These are phyloP conservation scores for Alternaria postmessia DNA, from an alignment of 2,329 filamentous ascomycete species.

Conservation along the genomic window DNA sequence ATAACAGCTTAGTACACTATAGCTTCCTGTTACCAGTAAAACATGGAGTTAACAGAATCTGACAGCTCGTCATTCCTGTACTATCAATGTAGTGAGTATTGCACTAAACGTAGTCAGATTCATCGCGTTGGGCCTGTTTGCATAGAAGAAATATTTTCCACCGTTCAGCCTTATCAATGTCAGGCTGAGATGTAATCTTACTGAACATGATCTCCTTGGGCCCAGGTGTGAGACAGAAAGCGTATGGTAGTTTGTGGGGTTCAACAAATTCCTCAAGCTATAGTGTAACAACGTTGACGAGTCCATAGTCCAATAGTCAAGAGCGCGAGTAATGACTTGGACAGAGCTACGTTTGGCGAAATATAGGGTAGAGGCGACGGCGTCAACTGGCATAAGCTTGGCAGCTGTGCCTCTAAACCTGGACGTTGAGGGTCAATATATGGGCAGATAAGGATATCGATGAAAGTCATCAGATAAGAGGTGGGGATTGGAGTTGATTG, in stretches of 20 bases:
- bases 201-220: neutral
- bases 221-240: neutral
- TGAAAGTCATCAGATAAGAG: neutral
- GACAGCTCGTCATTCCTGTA: neutral
- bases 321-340: neutral
- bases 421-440: neutral
- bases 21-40: neutral
- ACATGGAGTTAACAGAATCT: neutral
- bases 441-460: neutral
- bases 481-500: neutral
- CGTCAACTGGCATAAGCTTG: neutral
- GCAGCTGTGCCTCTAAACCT: neutral
- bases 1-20: neutral
- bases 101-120: neutral
- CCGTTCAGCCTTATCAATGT: rapidly evolving
- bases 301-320: neutral
- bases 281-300: neutral
- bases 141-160: neutral
- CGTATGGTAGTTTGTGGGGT: neutral
- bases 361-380: neutral
- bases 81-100: neutral
- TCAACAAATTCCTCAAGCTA: neutral
- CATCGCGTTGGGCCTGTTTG: neutral
- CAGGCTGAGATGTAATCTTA: neutral
- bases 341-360: neutral